These are phyloP conservation scores for Caryopteris hybrid DNA, from an alignment of 305 asterid genomes.

Conservation along the genomic window DNA sequence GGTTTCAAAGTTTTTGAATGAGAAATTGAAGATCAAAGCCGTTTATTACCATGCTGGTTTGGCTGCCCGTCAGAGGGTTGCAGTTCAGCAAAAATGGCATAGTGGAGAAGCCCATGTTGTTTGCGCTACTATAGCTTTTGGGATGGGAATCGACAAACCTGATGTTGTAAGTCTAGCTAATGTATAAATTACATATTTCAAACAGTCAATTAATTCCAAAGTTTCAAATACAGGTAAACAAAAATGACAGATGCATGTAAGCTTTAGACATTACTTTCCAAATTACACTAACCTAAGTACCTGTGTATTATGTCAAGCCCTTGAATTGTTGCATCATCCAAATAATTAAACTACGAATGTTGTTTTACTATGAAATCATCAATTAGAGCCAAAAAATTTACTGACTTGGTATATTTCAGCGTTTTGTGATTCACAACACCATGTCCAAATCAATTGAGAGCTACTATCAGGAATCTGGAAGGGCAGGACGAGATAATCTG, in stretches of 20 bases:
- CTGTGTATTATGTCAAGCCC: too few species aligned
- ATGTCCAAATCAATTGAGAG: conserved; percentile 95
- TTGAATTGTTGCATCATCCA: conserved; percentile 11
- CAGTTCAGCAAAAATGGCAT: conserved; percentile 88
- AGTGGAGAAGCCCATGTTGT: conserved; percentile 80
- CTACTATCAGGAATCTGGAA: conserved; percentile 98
- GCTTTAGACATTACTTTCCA: not conserved
- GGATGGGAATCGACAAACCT: conserved; percentile 98
- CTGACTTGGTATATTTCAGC: conserved; percentile 43
- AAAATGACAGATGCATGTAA: not conserved
- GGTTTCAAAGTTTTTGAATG: conserved; percentile 69
- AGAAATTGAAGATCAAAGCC: conserved; percentile 72
- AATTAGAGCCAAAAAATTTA: not conserved
- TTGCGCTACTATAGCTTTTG: conserved; percentile 98
- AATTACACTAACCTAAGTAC: not conserved
- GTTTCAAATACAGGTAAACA: not conserved
- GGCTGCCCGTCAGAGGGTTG: conserved; percentile 80
- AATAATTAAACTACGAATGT: not conserved
- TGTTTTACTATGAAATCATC: not conserved
- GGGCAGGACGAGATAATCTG: conserved; percentile 86
- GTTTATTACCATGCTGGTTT: conserved; percentile 90
- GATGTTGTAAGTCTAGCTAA: conserved; percentile 74
- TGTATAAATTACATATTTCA: conserved; percentile 1
- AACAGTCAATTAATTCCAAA: not conserved
- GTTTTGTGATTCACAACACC: conserved; percentile 88